These are phyloP conservation scores for Mycena galopus DNA, from an alignment of 768 basidiomycete species.

Conservation along the genomic window DNA sequence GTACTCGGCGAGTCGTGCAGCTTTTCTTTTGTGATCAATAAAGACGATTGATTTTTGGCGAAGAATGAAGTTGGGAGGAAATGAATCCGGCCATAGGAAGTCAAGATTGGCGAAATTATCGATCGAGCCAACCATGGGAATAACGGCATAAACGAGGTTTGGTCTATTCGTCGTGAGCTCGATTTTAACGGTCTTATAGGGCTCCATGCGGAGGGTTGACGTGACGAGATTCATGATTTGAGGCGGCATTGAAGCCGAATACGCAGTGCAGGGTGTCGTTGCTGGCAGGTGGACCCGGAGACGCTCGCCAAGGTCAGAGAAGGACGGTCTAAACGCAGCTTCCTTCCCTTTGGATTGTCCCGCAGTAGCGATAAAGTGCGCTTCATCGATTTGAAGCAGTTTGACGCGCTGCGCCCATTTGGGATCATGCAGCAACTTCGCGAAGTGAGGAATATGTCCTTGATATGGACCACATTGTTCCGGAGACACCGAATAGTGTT, in stretches of 20 bases:
- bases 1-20: background rate
- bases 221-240: background rate
- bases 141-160: background rate
- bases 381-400: constrained; percentile 36
- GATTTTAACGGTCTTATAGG: background rate
- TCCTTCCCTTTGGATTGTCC: constrained; percentile 16
- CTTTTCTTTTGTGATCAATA: constrained; percentile 7
- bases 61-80: background rate
- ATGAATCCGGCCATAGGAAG: background rate
- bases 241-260: constrained; percentile 5
- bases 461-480: constrained; percentile 32
- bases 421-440: background rate
- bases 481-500: constrained; percentile 29
- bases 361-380: constrained; percentile 36
- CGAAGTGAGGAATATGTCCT: constrained; percentile 32
- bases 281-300: constrained; percentile 4
- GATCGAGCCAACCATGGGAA: background rate
- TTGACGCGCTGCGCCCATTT: constrained; percentile 22
- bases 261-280: background rate
- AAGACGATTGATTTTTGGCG: background rate
- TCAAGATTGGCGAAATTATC: constrained; percentile 5
- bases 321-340: background rate
- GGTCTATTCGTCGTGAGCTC: constrained; percentile 10
- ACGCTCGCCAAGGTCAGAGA: constrained; percentile 5
- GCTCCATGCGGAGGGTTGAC: constrained; percentile 5